Evolutionary conservation across 805 yeast genomes (phyloP).

Genomic region (Grigorovia jiainica): DNA sequence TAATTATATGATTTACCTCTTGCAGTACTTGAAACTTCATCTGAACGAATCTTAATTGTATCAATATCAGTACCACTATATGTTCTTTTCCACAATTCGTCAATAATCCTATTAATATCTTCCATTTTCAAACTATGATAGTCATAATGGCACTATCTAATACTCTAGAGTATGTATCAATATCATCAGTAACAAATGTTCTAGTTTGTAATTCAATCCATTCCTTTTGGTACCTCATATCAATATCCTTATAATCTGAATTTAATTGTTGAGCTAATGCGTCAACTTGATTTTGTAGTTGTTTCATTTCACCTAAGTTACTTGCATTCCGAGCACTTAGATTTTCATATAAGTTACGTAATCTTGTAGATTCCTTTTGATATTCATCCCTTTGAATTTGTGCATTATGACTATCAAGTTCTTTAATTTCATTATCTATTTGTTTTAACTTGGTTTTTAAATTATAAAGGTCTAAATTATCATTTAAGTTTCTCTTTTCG

Average conservation of each 20-base stretch:
- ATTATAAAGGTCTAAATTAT: conserved; percentile 51
- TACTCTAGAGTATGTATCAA: conserved; percentile 72
- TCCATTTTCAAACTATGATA: conserved; percentile 87
- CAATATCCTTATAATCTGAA: conserved; percentile 64
- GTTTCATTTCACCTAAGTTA: conserved; percentile 77
- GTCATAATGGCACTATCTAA: conserved; percentile 88
- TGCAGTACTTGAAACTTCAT: conserved; percentile 36
- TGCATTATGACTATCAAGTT: conserved; percentile 48
- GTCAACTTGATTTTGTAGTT: conserved; percentile 61
- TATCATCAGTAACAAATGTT: conserved; percentile 66
- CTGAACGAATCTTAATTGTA: conserved; percentile 76
- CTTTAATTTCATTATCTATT: conserved; percentile 33
- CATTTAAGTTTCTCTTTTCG: conserved; percentile 52
- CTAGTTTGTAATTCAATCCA: conserved; percentile 72
- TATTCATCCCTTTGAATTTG: conserved; percentile 51
- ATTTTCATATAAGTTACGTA: conserved; percentile 41
- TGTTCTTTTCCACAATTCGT: conserved; percentile 89
- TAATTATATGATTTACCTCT: conserved; percentile 72
- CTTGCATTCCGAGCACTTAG: conserved; percentile 63
- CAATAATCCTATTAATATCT: conserved; percentile 78
- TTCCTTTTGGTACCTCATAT: conserved; percentile 53
- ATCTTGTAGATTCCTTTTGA: conserved; percentile 43
- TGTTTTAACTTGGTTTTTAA: conserved; percentile 32
- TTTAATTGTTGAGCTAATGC: conserved; percentile 48
- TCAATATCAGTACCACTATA: conserved; percentile 95